Evolutionary conservation across 768 basidiomycete species (phyloP).

Genomic region (Russula olivacea): DNA sequence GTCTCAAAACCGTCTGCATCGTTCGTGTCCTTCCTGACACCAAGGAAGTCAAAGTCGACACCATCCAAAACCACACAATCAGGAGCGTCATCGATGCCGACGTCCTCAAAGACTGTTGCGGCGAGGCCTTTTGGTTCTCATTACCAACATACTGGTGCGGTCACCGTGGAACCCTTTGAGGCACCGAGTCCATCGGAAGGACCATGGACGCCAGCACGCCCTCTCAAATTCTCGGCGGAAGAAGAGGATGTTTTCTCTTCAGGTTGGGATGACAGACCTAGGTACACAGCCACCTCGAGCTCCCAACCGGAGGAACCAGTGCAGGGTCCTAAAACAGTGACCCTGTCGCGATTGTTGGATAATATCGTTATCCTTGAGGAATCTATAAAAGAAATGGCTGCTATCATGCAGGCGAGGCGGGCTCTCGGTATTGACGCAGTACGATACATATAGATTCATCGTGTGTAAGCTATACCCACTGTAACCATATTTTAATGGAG

Average conservation of each 20-base stretch:
- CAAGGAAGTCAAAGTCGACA: slow-evolving; percentile 56
- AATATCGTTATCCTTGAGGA: slow-evolving; percentile 95
- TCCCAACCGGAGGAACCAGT: slow-evolving; percentile 30
- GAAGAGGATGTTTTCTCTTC: slow-evolving; percentile 70
- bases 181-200: slow-evolving; percentile 54
- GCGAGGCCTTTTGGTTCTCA: slow-evolving; percentile 81
- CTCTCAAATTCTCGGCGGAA: slow-evolving; percentile 46
- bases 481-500: not conserved
- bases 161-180: slow-evolving; percentile 64
- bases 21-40: slow-evolving; percentile 73
- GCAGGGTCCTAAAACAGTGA: slow-evolving; percentile 43
- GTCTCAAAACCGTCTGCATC: slow-evolving; percentile 51
- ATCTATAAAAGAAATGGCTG: slow-evolving; percentile 86
- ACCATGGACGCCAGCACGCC: slow-evolving; percentile 57
- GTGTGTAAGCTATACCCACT: not conserved
- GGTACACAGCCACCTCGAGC: slow-evolving; percentile 19
- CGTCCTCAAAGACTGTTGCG: slow-evolving; percentile 44
- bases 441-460: slow-evolving; percentile 51
- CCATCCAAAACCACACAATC: slow-evolving; percentile 30
- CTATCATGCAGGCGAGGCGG: slow-evolving; percentile 76
- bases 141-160: slow-evolving; percentile 69
- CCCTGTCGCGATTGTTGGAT: slow-evolving; percentile 80
- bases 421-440: slow-evolving; percentile 80
- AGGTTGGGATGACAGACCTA: slow-evolving; percentile 40
- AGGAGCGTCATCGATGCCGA: slow-evolving; percentile 36